Conservation (phyloP, 2,329 filamentous ascomycete genomes). For the Fusarium sp. region DNA sequence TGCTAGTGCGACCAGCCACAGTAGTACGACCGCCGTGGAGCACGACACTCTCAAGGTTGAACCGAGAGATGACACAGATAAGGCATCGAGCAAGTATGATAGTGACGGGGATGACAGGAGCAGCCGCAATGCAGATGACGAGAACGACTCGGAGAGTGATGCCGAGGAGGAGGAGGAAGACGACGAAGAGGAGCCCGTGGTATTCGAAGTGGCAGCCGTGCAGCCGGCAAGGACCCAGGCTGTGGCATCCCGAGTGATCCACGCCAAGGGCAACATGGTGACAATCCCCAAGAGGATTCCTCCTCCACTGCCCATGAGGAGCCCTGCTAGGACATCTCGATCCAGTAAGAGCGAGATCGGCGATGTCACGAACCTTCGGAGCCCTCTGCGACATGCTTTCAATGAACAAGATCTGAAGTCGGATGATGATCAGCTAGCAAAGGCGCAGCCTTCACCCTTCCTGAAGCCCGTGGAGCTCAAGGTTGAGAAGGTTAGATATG, state of each 20-base stretch:
- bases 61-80: conserved; percentile 37
- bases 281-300: conserved; percentile 82
- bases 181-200: conserved; percentile 66
- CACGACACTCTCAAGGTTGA: conserved; percentile 38
- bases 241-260: conserved; percentile 69
- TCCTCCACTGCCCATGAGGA: conserved; percentile 79
- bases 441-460: conserved; percentile 34
- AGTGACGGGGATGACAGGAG: conserved; percentile 40
- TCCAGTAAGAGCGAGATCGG: conserved; percentile 63
- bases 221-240: conserved; percentile 64
- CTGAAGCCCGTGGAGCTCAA: conserved; percentile 35
- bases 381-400: conserved; percentile 61
- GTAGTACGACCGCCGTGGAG: conserved; percentile 32
- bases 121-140: conserved; percentile 41
- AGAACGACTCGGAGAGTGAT: conserved; percentile 39
- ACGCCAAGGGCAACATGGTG: conserved; percentile 79
- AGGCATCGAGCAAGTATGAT: conserved; percentile 41
- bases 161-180: conserved; percentile 31
- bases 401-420: conserved; percentile 44
- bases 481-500: conserved; percentile 28
- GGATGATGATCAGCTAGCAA: conserved; percentile 36
- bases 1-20: conserved; percentile 36
- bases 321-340: conserved; percentile 69
- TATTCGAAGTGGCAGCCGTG: conserved; percentile 71
- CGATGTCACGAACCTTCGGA: conserved; percentile 61